phyloP scores from a whole-genome alignment of 805 yeast species.

The Kazachstania bromeliacearum region DNA sequence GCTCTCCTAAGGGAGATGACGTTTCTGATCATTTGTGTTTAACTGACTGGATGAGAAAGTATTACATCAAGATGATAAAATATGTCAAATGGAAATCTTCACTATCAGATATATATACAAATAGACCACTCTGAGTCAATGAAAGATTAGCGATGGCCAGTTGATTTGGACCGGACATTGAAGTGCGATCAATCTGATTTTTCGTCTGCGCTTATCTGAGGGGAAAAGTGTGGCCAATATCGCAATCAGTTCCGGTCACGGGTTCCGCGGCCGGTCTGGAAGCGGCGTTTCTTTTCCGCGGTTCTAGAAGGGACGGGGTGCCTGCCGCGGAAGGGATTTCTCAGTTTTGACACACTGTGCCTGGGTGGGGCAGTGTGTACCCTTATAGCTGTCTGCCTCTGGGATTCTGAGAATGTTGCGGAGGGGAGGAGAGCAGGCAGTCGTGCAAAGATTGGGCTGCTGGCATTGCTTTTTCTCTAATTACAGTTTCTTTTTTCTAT shows the following conservation, averaged over 20 bases:
- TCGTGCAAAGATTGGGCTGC: not conserved
- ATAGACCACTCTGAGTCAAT: not conserved
- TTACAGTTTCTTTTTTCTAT: no score
- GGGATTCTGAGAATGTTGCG: not conserved
- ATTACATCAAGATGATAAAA: no score
- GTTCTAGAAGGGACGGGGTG: not conserved
- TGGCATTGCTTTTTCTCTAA: not conserved
- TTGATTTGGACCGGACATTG: not conserved
- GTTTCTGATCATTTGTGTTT: conserved; percentile 1
- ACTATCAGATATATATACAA: not conserved
- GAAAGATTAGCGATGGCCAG: not conserved
- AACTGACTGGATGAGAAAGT: not conserved
- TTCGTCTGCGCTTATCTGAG: no score
- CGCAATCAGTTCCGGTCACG: no score
- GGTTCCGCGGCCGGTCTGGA: not conserved
- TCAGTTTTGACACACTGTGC: no score
- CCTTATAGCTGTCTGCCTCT: no score
- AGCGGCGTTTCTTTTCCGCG: not conserved
- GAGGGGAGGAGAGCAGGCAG: no score
- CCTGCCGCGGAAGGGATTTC: not conserved
- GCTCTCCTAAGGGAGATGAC: not conserved
- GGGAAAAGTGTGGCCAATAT: no score
- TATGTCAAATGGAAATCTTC: not conserved
- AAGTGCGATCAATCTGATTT: not conserved
- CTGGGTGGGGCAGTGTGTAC: no score